Evolutionary conservation across 108 stramenopile species (phyloP), one percentile per base, ranked within the genome.

Genomic region (Skeletonema marinoi): DNA sequence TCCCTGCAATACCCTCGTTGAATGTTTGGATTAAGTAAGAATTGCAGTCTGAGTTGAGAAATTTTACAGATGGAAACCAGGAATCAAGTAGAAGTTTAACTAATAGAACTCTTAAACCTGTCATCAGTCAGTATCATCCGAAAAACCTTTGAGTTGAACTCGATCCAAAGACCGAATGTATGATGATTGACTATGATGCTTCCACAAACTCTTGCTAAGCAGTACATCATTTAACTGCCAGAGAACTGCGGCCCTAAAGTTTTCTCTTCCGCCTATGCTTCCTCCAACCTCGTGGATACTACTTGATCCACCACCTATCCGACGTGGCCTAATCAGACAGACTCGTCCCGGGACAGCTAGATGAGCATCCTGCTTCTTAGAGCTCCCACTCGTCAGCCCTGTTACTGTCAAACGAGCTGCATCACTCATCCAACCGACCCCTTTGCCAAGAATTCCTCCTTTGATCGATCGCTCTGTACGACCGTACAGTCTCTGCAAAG

Each of bases 221-320:
- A 96, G 78, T 30, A 96, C 78, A 68, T 93, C 95, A 73, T 96
- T 83, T 61, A 96, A 74, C 75, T 93, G 93, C 95, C 95, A 96
- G 33, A 96, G 73, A 32, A 96, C 71, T 7, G 88, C 75, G 7
- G 90, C 91, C 59, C 94, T 85, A 25, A 95, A 72, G 9, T 92
- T 85, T 66, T 95, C 94, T 65, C 94, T 65, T 31, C 89, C 90
- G 32, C 88, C 86, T 50, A 89, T 90, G 10, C 77, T 70, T 30
- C 81, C 82, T 6, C 91, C 91, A 25, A 95, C 83, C 71, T 95
- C 94, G 67, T 95, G 94, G 32, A 95, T 93, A 78, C 92, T 93
- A 65, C 90, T 89, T 13, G 79, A 76, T 21, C 78, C 86, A 31
- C 88, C 85, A 61, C 88, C 90, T 7, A 91, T 70, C 32, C 91